Conservation (phyloP, 495 filamentous ascomycete genomes). For the Venustampulla echinocandica region DNA sequence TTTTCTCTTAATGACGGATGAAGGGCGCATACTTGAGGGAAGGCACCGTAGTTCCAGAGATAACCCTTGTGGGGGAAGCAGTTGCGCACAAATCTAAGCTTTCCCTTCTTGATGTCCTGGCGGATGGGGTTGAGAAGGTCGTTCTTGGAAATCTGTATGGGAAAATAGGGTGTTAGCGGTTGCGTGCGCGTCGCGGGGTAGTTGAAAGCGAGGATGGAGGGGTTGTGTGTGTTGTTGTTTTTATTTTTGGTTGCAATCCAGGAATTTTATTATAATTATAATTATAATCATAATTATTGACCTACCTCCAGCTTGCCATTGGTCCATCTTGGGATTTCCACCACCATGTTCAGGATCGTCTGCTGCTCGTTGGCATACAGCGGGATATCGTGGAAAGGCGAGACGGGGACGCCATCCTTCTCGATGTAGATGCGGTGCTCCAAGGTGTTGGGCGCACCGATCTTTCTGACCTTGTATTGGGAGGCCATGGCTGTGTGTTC, state of each 20-base stretch:
- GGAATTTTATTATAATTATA: no score
- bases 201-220: not conserved
- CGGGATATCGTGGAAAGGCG: slow-evolving; percentile 97
- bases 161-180: no score
- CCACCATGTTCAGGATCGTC: slow-evolving; percentile 96
- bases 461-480: slow-evolving; percentile 66
- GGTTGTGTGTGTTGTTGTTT: not conserved
- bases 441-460: slow-evolving; percentile 82
- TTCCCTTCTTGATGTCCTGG: slow-evolving; percentile 74
- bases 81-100: slow-evolving; percentile 97
- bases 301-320: slow-evolving; percentile 97
- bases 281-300: slow-evolving; percentile 12
- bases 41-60: slow-evolving; percentile 99
- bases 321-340: slow-evolving; percentile 98
- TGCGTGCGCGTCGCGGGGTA: slow-evolving; percentile 6
- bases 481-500: slow-evolving; percentile 38
- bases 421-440: slow-evolving; percentile 97
- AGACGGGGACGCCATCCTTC: slow-evolving; percentile 89
- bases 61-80: slow-evolving; percentile 99
- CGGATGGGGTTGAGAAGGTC: slow-evolving; percentile 22
- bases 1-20: not conserved
- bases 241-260: no score
- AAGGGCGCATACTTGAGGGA: slow-evolving; percentile 69
- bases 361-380: slow-evolving; percentile 92
- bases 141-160: slow-evolving; percentile 20